phyloP scores from a whole-genome alignment of 2,329 filamentous ascomycete genomes.

The Colletotrichum brevisporum region DNA sequence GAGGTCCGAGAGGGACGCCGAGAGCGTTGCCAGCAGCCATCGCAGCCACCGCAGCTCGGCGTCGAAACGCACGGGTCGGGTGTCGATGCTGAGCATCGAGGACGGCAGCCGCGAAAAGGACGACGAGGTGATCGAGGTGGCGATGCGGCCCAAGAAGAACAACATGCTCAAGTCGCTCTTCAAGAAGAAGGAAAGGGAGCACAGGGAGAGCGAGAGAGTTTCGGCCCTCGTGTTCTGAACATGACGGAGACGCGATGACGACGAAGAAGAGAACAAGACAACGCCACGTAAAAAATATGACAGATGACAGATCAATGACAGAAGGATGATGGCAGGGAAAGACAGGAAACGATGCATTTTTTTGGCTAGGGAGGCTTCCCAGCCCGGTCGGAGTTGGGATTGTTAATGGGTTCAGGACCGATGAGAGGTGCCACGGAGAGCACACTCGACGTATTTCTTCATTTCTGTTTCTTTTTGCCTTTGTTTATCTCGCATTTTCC shows the following conservation, averaged over 20 bases:
- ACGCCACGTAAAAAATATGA: too few species aligned
- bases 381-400: conserved; percentile 39
- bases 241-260: neutral
- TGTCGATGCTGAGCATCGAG: conserved; percentile 52
- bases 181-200: conserved; percentile 65
- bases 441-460: neutral
- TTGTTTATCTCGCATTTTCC: conserved; percentile 8
- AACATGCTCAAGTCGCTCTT: conserved; percentile 73
- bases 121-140: conserved; percentile 51
- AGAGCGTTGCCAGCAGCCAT: conserved; percentile 57
- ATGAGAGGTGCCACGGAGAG: neutral
- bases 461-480: neutral
- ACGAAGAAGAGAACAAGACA: conserved; percentile 12
- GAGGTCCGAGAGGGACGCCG: conserved; percentile 46
- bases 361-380: conserved; percentile 34
- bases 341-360: conserved; percentile 32
- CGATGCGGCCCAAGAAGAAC: conserved; percentile 63
- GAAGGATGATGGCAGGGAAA: conserved; percentile 9
- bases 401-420: conserved; percentile 26
- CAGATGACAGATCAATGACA: neutral
- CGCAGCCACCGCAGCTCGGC: conserved; percentile 48
- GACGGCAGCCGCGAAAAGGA: conserved; percentile 54
- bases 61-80: conserved; percentile 51
- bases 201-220: conserved; percentile 47
- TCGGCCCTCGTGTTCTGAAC: conserved; percentile 40